phyloP scores from a whole-genome alignment of 768 basidiomycete species.

The Leccinum rimulosum region DNA sequence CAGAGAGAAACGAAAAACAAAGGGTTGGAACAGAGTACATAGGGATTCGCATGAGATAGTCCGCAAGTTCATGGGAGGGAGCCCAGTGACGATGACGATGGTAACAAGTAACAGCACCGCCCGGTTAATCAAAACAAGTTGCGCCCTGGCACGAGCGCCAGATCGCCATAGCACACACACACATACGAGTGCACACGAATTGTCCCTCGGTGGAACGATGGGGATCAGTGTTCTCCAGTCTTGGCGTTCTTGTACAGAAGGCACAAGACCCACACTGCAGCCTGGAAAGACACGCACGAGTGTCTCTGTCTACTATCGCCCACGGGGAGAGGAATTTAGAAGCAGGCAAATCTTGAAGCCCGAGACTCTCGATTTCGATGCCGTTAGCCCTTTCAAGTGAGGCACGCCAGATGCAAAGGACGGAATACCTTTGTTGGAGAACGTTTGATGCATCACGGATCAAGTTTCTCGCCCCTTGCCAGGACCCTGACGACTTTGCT shows the following conservation, averaged over 20 bases:
- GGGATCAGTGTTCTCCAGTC: slow-evolving; percentile 15
- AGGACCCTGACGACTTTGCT: slow-evolving; percentile 76
- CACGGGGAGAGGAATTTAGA: slow-evolving; percentile 12
- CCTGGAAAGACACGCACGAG: slow-evolving; percentile 22
- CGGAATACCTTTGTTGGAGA: slow-evolving; percentile 11
- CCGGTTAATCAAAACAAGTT: slow-evolving; percentile 21
- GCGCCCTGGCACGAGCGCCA: slow-evolving; percentile 16
- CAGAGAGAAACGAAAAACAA: not conserved
- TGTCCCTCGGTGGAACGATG: slow-evolving; percentile 22
- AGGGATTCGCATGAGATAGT: slow-evolving; percentile 28
- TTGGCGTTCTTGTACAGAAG: slow-evolving; percentile 13
- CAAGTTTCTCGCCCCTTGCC: slow-evolving; percentile 82
- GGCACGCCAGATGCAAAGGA: not conserved
- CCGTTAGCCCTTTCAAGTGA: not conserved
- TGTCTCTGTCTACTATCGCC: slow-evolving; percentile 21
- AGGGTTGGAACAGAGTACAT: slow-evolving; percentile 21
- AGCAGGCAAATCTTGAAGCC: slow-evolving; percentile 20
- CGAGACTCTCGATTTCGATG: slow-evolving; percentile 16
- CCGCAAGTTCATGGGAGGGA: slow-evolving; percentile 17
- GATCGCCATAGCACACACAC: slow-evolving; percentile 18
- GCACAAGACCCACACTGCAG: slow-evolving; percentile 18
- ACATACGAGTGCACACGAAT: slow-evolving; percentile 24
- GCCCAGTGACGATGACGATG: slow-evolving; percentile 5
- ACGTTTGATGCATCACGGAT: slow-evolving; percentile 34
- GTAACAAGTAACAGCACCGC: slow-evolving; percentile 17